These are phyloP conservation scores for Penstemon eatonii DNA, from an alignment of 257 asterid species.

Conservation along the genomic window DNA sequence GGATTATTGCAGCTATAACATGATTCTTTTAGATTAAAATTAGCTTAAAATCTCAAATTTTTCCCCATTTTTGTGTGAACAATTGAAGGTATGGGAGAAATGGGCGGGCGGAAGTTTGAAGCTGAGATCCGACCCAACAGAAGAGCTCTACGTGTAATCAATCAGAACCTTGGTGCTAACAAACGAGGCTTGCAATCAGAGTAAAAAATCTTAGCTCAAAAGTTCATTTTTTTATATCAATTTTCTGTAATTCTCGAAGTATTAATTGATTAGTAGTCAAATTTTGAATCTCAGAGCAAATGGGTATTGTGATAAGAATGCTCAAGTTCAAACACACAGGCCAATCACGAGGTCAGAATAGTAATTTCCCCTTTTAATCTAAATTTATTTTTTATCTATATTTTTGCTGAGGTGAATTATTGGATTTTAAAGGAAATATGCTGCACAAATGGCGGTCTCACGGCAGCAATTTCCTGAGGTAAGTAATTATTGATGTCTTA, in stretches of 20 bases:
- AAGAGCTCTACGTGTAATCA: conserved; percentile 62
- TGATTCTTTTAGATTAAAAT: not conserved
- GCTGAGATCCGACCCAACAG: conserved; percentile 58
- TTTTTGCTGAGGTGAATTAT: conserved; percentile 24
- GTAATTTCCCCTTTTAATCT: conserved; percentile 6
- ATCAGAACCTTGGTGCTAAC: conserved; percentile 58
- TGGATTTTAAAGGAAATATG: conserved; percentile 53
- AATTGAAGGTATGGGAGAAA: conserved; percentile 47
- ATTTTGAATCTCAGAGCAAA: conserved; percentile 48
- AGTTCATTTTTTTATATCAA: not conserved
- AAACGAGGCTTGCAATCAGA: conserved; percentile 62
- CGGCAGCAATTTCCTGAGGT: conserved; percentile 51
- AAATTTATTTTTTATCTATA: conserved; percentile 17
- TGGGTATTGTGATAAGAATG: conserved; percentile 54
- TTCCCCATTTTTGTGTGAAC: not conserved
- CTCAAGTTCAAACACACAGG: conserved; percentile 45
- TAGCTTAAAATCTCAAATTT: not conserved
- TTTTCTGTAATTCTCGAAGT: not conserved
- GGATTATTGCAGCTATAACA: not conserved
- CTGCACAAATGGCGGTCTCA: conserved; percentile 68
- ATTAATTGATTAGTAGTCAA: not conserved
- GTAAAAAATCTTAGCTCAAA: conserved; percentile 44
- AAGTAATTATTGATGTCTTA: not conserved
- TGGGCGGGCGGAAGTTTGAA: conserved; percentile 61
- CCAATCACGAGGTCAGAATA: conserved; percentile 69